phyloP scores from a whole-genome alignment of 1,284 basidiomycete species.

The Tilletia indica region DNA sequence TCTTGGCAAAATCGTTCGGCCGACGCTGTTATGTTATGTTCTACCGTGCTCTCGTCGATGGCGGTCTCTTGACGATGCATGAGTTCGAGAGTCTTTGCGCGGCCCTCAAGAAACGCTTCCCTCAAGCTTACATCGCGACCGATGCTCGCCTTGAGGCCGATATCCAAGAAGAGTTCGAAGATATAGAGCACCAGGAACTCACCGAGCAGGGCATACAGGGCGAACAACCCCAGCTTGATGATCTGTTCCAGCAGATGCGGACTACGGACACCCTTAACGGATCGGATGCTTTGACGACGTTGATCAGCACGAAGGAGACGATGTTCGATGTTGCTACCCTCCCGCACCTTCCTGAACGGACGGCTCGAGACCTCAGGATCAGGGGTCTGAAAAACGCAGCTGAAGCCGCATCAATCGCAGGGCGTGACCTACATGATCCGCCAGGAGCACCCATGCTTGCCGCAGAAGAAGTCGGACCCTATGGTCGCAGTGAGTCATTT shows the following conservation, averaged over 20 bases:
- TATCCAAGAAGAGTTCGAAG: constrained; percentile 5
- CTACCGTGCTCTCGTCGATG: neutral
- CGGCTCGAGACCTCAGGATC: neutral
- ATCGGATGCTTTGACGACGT: constrained; percentile 1
- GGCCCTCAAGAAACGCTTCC: constrained; percentile 1
- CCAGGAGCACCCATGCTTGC: constrained; percentile 23
- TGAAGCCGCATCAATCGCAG: constrained; percentile 24
- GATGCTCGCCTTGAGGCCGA: neutral
- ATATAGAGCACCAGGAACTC: neutral
- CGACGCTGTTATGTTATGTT: constrained; percentile 7
- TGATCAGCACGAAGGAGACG: constrained; percentile 10
- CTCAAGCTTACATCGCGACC: constrained; percentile 10
- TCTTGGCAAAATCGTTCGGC: neutral
- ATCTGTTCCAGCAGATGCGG: constrained; percentile 13
- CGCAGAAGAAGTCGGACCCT: constrained; percentile 7
- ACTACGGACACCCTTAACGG: neutral
- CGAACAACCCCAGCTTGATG: neutral
- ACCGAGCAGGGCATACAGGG: neutral
- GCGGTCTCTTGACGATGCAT: neutral
- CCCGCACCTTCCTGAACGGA: neutral
- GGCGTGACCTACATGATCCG: constrained; percentile 26
- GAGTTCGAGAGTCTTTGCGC: constrained; percentile 7
- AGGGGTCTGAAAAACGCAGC: constrained; percentile 20
- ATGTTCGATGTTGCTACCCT: constrained; percentile 8
- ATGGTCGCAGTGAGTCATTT: neutral